These are phyloP conservation scores for Carex scoparia DNA, from an alignment of 176 grass and related monocot genomes.

Conservation along the genomic window DNA sequence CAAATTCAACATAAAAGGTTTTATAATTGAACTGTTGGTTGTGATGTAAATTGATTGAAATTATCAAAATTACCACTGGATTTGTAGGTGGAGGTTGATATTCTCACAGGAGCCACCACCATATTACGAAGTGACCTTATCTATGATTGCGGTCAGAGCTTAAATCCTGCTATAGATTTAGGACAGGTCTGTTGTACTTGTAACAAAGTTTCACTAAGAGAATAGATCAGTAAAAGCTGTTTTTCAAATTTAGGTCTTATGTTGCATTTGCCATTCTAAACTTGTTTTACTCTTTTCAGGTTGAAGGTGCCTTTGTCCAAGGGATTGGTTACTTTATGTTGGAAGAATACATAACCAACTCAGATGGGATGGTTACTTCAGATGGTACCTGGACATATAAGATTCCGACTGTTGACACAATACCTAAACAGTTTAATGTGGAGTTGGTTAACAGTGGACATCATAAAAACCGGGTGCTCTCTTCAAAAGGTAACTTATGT, in stretches of 20 bases:
- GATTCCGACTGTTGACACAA: conserved; percentile 80
- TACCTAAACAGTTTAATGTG: conserved; percentile 85
- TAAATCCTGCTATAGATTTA: conserved; percentile 93
- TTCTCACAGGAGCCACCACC: conserved; percentile 76
- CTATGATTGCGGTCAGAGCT: conserved; percentile 91
- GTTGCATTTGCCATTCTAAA: not conserved
- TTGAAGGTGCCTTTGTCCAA: conserved; percentile 95
- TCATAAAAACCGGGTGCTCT: conserved; percentile 78
- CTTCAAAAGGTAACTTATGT: conserved; percentile 72
- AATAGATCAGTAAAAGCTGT: not conserved
- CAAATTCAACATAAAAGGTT: not conserved
- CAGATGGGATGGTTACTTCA: conserved; percentile 63
- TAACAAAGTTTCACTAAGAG: not conserved
- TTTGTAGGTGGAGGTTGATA: conserved; percentile 85
- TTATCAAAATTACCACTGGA: not conserved
- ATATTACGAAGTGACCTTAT: conserved; percentile 78
- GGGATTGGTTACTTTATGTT: conserved; percentile 90
- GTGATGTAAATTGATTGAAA: not conserved
- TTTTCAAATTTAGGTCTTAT: not conserved
- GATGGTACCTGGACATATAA: conserved; percentile 98
- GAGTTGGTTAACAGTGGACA: conserved; percentile 82
- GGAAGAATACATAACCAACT: conserved; percentile 64
- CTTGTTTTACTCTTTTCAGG: conserved; percentile 32
- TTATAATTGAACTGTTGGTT: not conserved
- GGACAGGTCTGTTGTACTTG: conserved; percentile 55